These are phyloP conservation scores for Biscogniauxia mediterranea DNA, from an alignment of 2,329 filamentous ascomycete genomes.

Conservation along the genomic window DNA sequence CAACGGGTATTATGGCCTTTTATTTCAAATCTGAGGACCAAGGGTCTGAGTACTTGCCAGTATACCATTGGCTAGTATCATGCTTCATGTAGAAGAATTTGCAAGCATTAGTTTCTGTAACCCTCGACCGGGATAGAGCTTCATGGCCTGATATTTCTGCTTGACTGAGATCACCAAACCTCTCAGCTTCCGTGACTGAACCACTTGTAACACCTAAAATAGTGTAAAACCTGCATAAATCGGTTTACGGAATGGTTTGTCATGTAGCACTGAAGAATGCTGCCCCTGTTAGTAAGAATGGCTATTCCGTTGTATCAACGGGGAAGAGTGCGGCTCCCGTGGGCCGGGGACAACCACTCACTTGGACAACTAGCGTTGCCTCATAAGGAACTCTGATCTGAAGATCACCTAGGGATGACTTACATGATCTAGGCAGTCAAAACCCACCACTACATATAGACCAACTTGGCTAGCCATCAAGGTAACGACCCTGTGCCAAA, in stretches of 20 bases:
- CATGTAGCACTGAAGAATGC: background rate
- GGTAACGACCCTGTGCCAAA: background rate
- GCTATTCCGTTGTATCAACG: background rate
- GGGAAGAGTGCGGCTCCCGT: background rate
- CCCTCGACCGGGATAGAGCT: background rate
- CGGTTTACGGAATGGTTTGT: background rate
- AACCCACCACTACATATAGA: background rate
- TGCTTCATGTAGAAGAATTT: background rate
- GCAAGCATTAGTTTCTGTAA: background rate
- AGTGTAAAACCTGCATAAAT: background rate
- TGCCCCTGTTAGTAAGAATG: background rate
- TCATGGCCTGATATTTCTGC: background rate
- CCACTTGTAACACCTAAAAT: background rate
- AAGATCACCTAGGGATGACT: background rate
- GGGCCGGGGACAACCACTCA: background rate
- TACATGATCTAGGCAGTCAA: background rate
- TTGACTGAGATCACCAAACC: background rate
- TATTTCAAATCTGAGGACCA: background rate
- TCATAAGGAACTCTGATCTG: background rate
- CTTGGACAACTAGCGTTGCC: background rate
- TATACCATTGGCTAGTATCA: background rate
- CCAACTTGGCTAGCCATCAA: background rate
- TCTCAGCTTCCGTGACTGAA: background rate
- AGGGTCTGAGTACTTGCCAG: background rate
- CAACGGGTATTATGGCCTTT: background rate